phyloP scores from a whole-genome alignment of 2,329 filamentous ascomycete species.

The Curvularia sp. region DNA sequence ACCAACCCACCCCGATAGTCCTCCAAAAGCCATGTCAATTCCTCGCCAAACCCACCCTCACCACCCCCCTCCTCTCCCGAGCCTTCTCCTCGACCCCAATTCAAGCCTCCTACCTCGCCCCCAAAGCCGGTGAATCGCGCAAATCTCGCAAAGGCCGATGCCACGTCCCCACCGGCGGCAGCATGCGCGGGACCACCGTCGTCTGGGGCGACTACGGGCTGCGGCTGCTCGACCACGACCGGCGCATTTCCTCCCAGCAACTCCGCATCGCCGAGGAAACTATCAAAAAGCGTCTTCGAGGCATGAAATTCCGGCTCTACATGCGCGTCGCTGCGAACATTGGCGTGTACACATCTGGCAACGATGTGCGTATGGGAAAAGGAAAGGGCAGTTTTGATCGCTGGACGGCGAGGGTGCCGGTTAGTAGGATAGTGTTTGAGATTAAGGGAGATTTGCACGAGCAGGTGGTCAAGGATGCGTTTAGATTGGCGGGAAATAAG shows the following conservation, averaged over 20 bases:
- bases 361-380: constrained; percentile 99
- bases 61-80: constrained; percentile 47
- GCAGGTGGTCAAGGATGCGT: constrained; percentile 90
- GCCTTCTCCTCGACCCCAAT: constrained; percentile 75
- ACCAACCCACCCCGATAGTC: constrained; percentile 14
- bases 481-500: constrained; percentile 92
- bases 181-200: constrained; percentile 89
- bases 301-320: constrained; percentile 90
- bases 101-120: constrained; percentile 78
- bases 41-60: constrained; percentile 41
- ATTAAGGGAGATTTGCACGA: constrained; percentile 92
- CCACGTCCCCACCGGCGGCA: constrained; percentile 88
- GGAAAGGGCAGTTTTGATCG: constrained; percentile 97
- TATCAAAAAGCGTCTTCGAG: constrained; percentile 85
- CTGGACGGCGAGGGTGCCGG: constrained; percentile 88
- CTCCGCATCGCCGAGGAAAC: constrained; percentile 92
- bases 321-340: constrained; percentile 91
- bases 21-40: constrained; percentile 31
- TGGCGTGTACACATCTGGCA: constrained; percentile 93
- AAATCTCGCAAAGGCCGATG: constrained; percentile 89
- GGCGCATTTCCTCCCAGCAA: constrained; percentile 84
- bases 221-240: constrained; percentile 91
- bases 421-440: constrained; percentile 92
- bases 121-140: constrained; percentile 78
- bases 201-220: constrained; percentile 96